These are phyloP conservation scores for Fusarium sp. DNA, from an alignment of 2,329 filamentous ascomycete genomes.

Conservation along the genomic window DNA sequence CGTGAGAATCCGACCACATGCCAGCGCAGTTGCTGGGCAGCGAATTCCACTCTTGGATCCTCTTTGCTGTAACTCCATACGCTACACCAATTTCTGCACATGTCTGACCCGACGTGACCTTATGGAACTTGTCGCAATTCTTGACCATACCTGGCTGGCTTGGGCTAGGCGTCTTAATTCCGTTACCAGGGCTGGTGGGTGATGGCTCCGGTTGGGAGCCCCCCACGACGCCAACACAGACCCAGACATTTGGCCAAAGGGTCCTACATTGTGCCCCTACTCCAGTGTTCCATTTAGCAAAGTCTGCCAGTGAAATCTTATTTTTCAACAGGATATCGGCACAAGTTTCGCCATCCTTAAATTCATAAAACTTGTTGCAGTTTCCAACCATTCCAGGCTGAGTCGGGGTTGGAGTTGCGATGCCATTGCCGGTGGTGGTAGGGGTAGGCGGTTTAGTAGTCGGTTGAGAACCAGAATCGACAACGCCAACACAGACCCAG, in stretches of 20 bases:
- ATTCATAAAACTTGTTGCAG: slow-evolving; percentile 6
- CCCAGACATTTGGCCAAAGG: neutral
- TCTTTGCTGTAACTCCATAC: too few species aligned
- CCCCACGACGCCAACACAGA: neutral
- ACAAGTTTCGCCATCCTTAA: too few species aligned
- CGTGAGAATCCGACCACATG: too few species aligned
- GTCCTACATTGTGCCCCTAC: neutral
- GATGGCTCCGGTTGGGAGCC: neutral
- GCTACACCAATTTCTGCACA: too few species aligned
- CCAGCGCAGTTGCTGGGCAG: too few species aligned
- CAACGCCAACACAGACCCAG: neutral
- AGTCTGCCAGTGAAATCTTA: too few species aligned
- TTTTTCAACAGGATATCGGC: too few species aligned
- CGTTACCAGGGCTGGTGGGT: neutral
- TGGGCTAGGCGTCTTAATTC: neutral
- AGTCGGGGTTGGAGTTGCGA: neutral
- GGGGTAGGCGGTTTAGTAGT: neutral
- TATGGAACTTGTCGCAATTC: slow-evolving; percentile 32
- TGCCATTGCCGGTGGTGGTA: neutral
- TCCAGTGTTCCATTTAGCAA: neutral
- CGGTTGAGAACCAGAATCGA: too few species aligned
- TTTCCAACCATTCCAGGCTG: slow-evolving; percentile 1
- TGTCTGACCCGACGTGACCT: neutral
- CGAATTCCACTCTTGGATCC: too few species aligned
- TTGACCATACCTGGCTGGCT: neutral